Evolutionary conservation across 2,329 filamentous ascomycete genomes (phyloP), one percentile per base, ranked within the genome.

Genomic region (Xylaria sp.): DNA sequence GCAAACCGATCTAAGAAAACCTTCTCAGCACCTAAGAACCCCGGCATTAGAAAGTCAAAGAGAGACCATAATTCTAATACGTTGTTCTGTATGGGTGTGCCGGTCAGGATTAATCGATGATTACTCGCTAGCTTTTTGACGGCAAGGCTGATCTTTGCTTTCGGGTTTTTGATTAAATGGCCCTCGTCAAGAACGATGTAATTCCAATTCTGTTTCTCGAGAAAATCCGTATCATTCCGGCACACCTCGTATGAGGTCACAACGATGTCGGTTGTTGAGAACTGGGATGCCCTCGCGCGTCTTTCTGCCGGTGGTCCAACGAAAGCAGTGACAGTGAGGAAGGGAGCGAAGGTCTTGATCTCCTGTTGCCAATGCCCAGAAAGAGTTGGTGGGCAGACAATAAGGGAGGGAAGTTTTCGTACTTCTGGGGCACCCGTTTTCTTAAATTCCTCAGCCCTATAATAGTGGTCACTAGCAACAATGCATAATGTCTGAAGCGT

Each of bases 301-400:
- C 96, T 90, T 78, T 98, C 93, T 0, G 86, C 84, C 0, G 96
- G 94, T 1, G 94, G 91, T 0, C 96, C 96, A 63, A 98, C 94
- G 75, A 98, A 99, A 2, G 95, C 92, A 5, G 94, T 90, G 42
- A 94, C 93, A 33, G 87, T 91, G 49, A 99, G 85, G 86, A 99
- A 99, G 0, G 96, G 96, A 1, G 96, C 95, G 75, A 97, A 99
- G 55, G 94, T 91, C 76, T 92, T 93, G 74, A 99, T 94, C 78
- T 99, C 96, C 77, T 99, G 96, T 79, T 97, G 94, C 96, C 96
- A 99, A 80, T 99, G 96, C 9, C 96, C 96, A 20, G 96, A 97
- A 27, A 99, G 85, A 0, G 96, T 98, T 0, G 96, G 96, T 5
- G 96, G 96, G 75, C 96, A 99, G 55, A 99, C 92, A 69, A 99